Percentiles rank a stretch among this genome's conserved stretches.
Evolutionary conservation across 352 stramenopile genomes (phyloP).

Genomic region (Globisporangium okanoganense): DNA sequence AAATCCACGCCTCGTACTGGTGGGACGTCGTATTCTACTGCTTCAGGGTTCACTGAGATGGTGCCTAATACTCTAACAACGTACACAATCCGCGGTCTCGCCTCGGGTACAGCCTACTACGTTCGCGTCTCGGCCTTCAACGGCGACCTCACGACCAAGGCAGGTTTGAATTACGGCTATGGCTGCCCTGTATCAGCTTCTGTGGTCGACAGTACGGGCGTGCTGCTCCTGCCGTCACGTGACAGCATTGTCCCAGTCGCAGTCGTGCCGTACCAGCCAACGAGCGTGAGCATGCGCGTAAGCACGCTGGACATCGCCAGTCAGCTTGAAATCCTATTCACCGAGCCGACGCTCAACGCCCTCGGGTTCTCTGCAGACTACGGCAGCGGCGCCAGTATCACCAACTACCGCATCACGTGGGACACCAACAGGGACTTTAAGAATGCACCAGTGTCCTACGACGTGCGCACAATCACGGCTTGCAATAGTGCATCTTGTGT

Average conservation of each 20-base stretch:
- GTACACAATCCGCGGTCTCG: slow-evolving; percentile 84
- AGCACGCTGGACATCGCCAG: slow-evolving; percentile 69
- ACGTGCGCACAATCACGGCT: slow-evolving; percentile 44
- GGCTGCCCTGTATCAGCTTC: slow-evolving; percentile 49
- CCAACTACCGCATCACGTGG: slow-evolving; percentile 61
- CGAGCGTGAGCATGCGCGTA: slow-evolving; percentile 66
- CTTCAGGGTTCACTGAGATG: slow-evolving; percentile 46
- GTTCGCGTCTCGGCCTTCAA: slow-evolving; percentile 90
- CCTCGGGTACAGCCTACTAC: slow-evolving; percentile 77
- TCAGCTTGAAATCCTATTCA: slow-evolving; percentile 78
- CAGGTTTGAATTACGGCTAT: slow-evolving; percentile 43
- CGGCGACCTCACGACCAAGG: slow-evolving; percentile 30
- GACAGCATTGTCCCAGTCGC: slow-evolving; percentile 39
- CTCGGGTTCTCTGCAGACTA: slow-evolving; percentile 54
- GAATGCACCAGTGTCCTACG: slow-evolving; percentile 33
- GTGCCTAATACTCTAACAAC: slow-evolving; percentile 23
- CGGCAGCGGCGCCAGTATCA: slow-evolving; percentile 51
- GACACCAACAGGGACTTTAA: slow-evolving; percentile 44
- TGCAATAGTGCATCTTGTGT: slow-evolving; percentile 55
- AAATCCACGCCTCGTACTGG: slow-evolving; percentile 22
- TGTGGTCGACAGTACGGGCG: slow-evolving; percentile 28
- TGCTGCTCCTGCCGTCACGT: slow-evolving; percentile 8
- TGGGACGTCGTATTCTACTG: slow-evolving; percentile 41
- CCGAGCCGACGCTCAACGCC: slow-evolving; percentile 60
- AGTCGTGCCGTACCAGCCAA: slow-evolving; percentile 68